These are phyloP conservation scores for Microstroma glucosiphilum DNA, from an alignment of 1,284 basidiomycete genomes.

Conservation along the genomic window DNA sequence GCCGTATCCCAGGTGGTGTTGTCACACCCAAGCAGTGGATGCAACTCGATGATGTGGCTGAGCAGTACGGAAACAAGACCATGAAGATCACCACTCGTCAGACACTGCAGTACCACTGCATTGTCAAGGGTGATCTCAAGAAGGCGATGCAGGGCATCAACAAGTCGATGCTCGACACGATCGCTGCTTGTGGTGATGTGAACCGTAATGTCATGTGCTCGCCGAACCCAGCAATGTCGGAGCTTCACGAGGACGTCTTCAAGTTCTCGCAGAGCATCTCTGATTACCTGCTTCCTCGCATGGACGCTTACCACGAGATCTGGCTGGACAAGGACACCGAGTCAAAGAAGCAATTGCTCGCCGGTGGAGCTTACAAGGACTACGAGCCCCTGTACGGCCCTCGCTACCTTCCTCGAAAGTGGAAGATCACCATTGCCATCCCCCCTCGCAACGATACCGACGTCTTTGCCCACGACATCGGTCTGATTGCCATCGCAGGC, in stretches of 20 bases:
- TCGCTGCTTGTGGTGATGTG: constrained; percentile 97
- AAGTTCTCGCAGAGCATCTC: constrained; percentile 80
- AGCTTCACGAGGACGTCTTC: constrained; percentile 76
- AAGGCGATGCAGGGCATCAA: constrained; percentile 95
- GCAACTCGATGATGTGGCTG: constrained; percentile 88
- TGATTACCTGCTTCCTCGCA: constrained; percentile 79
- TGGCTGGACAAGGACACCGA: constrained; percentile 69
- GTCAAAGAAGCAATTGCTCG: constrained; percentile 65
- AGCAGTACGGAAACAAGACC: constrained; percentile 86
- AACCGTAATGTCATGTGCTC: constrained; percentile 90
- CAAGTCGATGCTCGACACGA: constrained; percentile 80
- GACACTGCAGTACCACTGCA: constrained; percentile 99
- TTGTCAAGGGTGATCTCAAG: constrained; percentile 94
- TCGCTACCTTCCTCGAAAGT: constrained; percentile 93
- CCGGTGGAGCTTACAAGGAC: constrained; percentile 83
- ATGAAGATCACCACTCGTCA: constrained; percentile 96
- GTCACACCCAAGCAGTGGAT: constrained; percentile 89
- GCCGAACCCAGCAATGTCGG: constrained; percentile 79
- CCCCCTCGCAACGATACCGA: constrained; percentile 96
- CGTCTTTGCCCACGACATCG: constrained; percentile 89
- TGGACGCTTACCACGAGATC: constrained; percentile 95
- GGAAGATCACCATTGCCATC: constrained; percentile 94
- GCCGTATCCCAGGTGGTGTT: constrained; percentile 90
- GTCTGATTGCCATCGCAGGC: constrained; percentile 85
- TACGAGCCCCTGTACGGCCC: constrained; percentile 93